Evolutionary conservation across 306 rosid species (phyloP).

Genomic region (Benincasa hispida): DNA sequence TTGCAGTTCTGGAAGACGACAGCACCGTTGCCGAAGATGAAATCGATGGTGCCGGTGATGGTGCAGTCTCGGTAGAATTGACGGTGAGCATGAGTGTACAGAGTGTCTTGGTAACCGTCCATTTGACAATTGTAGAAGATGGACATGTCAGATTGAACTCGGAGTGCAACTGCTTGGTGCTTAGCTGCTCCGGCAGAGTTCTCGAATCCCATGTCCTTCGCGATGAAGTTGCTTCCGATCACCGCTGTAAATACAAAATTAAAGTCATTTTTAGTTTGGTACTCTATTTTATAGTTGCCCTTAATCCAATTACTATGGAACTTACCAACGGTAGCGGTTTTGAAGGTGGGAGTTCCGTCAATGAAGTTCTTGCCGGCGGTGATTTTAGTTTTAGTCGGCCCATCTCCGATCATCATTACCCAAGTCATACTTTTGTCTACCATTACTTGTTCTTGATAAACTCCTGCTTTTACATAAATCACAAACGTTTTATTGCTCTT

Average conservation of each 20-base stretch:
- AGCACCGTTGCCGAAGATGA: conserved; percentile 33
- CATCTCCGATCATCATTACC: conserved; percentile 60
- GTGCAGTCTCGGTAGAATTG: conserved; percentile 46
- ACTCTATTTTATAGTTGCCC: too few species aligned
- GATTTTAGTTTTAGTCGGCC: conserved; percentile 52
- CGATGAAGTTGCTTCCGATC: conserved; percentile 47
- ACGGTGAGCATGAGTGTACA: conserved; percentile 36
- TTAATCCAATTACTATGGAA: too few species aligned
- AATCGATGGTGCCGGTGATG: conserved; percentile 39
- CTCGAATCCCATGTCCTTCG: conserved; percentile 44
- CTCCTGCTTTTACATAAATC: conserved; percentile 55
- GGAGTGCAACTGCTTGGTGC: conserved; percentile 43
- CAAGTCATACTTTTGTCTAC: conserved; percentile 19
- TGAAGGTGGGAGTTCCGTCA: conserved; percentile 39
- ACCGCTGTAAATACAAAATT: conserved; percentile 21
- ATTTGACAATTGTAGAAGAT: conserved; percentile 34
- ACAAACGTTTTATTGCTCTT: conserved; percentile 31
- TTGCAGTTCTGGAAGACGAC: conserved; percentile 50
- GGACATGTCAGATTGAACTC: conserved; percentile 33
- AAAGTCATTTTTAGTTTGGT: too few species aligned
- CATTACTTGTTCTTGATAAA: conserved; percentile 30
- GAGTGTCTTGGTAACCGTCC: conserved; percentile 48
- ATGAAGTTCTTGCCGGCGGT: conserved; percentile 22
- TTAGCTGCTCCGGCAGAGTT: conserved; percentile 35
- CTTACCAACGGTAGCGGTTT: conserved; percentile 49